phyloP scores from a whole-genome alignment of 1,284 basidiomycete species.

The Chiua sp. region DNA sequence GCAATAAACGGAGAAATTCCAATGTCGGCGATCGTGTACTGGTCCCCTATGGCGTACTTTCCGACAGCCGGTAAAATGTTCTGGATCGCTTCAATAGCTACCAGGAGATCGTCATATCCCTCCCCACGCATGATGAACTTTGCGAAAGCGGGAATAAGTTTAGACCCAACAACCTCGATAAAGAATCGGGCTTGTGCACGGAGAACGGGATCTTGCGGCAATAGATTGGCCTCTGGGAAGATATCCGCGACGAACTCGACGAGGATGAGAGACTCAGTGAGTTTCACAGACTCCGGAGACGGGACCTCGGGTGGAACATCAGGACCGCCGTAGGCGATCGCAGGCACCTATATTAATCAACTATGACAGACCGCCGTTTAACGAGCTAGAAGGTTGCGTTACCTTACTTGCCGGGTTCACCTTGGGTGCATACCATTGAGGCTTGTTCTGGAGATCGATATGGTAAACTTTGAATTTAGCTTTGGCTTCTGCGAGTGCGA shows the following conservation, averaged over 20 bases:
- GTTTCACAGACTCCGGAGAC: constrained; percentile 48
- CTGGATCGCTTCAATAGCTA: constrained; percentile 48
- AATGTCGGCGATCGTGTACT: constrained; percentile 43
- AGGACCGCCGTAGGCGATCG: constrained; percentile 52
- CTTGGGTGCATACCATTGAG: constrained; percentile 63
- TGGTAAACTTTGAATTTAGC: constrained; percentile 53
- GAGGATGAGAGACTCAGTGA: constrained; percentile 51
- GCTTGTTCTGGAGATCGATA: constrained; percentile 67
- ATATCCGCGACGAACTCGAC: constrained; percentile 53
- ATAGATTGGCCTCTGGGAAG: constrained; percentile 45
- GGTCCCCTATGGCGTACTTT: constrained; percentile 48
- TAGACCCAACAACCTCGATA: constrained; percentile 45
- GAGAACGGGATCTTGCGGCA: constrained; percentile 47
- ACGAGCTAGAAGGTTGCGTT: neutral
- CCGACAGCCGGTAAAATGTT: constrained; percentile 44
- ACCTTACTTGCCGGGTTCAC: constrained; percentile 71
- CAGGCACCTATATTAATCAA: constrained; percentile 42
- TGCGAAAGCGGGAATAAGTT: constrained; percentile 44
- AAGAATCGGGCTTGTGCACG: constrained; percentile 50
- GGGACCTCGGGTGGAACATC: constrained; percentile 44
- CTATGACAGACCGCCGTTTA: neutral
- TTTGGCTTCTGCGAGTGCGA: constrained; percentile 62
- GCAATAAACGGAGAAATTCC: constrained; percentile 42
- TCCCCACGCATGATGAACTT: constrained; percentile 47
- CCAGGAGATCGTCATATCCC: constrained; percentile 45